phyloP scores from a whole-genome alignment of 73 alveolate species.

The Blepharisma japonicum region DNA sequence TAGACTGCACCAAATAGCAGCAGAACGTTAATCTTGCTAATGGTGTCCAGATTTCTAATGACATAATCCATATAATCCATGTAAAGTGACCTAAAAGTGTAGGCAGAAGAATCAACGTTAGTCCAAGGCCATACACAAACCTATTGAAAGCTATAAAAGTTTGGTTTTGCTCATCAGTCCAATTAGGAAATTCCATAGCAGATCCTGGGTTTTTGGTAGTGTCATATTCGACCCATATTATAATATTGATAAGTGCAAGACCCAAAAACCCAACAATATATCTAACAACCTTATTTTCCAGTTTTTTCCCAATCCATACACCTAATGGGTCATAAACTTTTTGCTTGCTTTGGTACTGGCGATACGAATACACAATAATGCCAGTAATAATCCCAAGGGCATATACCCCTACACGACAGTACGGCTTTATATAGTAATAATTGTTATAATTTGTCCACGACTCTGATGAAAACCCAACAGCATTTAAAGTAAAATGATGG shows the following conservation, averaged over 20 bases:
- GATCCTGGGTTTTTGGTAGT: not conserved
- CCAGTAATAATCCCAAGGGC: slow-evolving; percentile 10
- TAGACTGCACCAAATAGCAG: not conserved
- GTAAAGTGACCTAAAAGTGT: not conserved
- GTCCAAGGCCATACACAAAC: not conserved
- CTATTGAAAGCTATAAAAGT: not conserved
- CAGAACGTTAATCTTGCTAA: not conserved
- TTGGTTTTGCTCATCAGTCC: not conserved
- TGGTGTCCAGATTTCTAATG: not conserved
- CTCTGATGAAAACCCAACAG: not conserved
- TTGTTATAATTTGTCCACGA: not conserved
- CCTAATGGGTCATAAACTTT: no score
- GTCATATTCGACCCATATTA: no score
- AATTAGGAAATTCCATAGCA: not conserved
- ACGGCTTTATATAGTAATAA: slow-evolving; percentile 16
- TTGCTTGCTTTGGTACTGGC: no score
- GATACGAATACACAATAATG: not conserved
- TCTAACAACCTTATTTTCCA: not conserved
- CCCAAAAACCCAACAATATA: slow-evolving; percentile 20
- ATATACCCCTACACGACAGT: not conserved
- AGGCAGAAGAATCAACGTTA: not conserved
- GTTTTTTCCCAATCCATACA: not conserved
- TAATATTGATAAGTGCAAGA: slow-evolving; percentile 15
- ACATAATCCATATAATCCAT: not conserved
- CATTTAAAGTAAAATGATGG: slow-evolving; percentile 19